Conservation (phyloP, 805 yeast genomes). For the Yarrowia hollandica region DNA sequence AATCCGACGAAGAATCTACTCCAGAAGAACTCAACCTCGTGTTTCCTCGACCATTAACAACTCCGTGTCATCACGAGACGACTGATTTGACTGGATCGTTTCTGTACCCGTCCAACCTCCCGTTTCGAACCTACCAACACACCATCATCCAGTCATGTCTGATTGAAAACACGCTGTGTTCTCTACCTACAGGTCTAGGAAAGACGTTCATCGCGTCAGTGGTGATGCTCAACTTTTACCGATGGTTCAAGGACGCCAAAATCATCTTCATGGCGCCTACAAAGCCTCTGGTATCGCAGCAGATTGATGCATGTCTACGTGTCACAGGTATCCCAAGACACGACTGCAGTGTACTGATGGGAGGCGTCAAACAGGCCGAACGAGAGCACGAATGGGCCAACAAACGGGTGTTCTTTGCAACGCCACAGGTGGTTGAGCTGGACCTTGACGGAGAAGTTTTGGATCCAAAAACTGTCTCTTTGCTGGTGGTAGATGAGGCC, state of each 20-base stretch:
- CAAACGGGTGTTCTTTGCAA: conserved; percentile 82
- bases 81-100: conserved; percentile 5
- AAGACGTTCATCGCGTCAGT: conserved; percentile 95
- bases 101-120: conserved; percentile 83
- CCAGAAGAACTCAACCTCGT: too few species aligned
- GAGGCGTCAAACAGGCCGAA: conserved; percentile 45
- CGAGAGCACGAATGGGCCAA: conserved; percentile 76
- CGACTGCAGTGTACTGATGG: conserved; percentile 77
- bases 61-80: background rate
- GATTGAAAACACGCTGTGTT: conserved; percentile 73
- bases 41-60: too few species aligned
- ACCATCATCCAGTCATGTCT: conserved; percentile 74
- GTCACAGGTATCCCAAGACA: conserved; percentile 78
- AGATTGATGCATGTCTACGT: conserved; percentile 86
- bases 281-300: conserved; percentile 93
- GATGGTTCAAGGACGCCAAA: conserved; percentile 82
- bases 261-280: conserved; percentile 97
- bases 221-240: conserved; percentile 81
- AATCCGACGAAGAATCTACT: too few species aligned
- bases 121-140: conserved; percentile 84
- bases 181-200: conserved; percentile 96
- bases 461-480: conserved; percentile 70
- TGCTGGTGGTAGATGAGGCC: conserved; percentile 91
- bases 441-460: conserved; percentile 75
- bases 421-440: conserved; percentile 95